These are phyloP conservation scores for Penicilliopsis zonata DNA, from an alignment of 495 filamentous ascomycete species.

Conservation along the genomic window DNA sequence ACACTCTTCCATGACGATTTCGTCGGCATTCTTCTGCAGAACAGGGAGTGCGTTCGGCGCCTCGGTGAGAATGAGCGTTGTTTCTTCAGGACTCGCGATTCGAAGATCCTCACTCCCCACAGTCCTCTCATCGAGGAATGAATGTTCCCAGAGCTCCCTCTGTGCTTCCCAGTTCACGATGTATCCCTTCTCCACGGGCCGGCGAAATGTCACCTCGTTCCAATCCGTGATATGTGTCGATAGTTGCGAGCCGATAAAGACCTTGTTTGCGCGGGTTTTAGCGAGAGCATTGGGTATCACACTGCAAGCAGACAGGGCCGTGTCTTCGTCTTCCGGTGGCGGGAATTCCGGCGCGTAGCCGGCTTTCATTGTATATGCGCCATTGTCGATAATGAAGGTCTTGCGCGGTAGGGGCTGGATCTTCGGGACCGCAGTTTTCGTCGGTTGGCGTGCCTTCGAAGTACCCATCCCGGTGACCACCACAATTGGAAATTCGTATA, in stretches of 20 bases:
- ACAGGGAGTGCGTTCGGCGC: slow-evolving; percentile 74
- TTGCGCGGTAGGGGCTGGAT: slow-evolving; percentile 37
- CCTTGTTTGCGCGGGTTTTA: slow-evolving; percentile 63
- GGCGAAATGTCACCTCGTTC: slow-evolving; percentile 75
- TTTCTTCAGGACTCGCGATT: slow-evolving; percentile 49
- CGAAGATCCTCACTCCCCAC: slow-evolving; percentile 27
- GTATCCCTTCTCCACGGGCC: slow-evolving; percentile 91
- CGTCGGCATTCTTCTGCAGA: slow-evolving; percentile 81
- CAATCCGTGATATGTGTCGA: slow-evolving; percentile 66
- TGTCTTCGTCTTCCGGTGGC: slow-evolving; percentile 27
- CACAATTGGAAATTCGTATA: not conserved
- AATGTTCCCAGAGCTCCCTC: slow-evolving; percentile 89
- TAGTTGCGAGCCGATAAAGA: slow-evolving; percentile 72
- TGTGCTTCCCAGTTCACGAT: slow-evolving; percentile 95
- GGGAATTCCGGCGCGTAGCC: slow-evolving; percentile 50
- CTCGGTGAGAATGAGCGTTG: slow-evolving; percentile 75
- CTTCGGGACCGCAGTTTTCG: slow-evolving; percentile 16
- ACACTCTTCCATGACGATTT: slow-evolving; percentile 97
- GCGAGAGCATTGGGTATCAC: slow-evolving; percentile 83
- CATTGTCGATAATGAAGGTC: slow-evolving; percentile 90
- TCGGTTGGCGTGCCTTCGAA: slow-evolving; percentile 22
- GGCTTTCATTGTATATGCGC: slow-evolving; percentile 86
- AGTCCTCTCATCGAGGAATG: slow-evolving; percentile 70
- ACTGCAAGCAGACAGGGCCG: slow-evolving; percentile 37
- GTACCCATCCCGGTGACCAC: slow-evolving; percentile 18